Evolutionary conservation across 768 basidiomycete genomes (phyloP).

Genomic region (Tulasnella sp.): DNA sequence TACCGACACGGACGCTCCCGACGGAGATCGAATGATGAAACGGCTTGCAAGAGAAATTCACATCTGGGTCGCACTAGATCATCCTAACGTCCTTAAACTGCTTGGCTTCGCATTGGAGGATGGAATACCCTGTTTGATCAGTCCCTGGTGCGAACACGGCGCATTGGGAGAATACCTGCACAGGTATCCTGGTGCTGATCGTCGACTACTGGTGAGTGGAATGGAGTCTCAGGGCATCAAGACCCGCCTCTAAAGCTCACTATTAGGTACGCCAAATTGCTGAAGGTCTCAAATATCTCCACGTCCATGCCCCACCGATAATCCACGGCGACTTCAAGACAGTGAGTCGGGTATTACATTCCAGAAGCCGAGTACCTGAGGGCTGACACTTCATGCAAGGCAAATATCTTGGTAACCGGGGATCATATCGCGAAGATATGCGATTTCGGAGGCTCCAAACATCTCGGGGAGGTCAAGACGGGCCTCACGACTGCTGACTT

Average conservation of each 20-base stretch:
- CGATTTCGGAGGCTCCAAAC: background rate
- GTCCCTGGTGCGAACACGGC: constrained; percentile 61
- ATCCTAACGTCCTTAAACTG: background rate
- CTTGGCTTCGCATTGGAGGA: background rate
- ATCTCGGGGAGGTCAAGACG: background rate
- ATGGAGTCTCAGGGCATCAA: background rate
- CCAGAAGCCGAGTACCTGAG: background rate
- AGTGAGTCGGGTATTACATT: constrained; percentile 13
- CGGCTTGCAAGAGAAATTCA: background rate
- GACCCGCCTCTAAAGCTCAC: background rate
- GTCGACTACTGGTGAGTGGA: constrained; percentile 48
- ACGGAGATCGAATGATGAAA: background rate
- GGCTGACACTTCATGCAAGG: background rate
- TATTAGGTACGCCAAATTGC: constrained; percentile 28
- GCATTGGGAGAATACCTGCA: constrained; percentile 55
- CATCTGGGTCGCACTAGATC: background rate
- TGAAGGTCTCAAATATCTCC: constrained; percentile 35
- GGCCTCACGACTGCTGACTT: background rate
- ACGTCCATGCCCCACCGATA: constrained; percentile 27
- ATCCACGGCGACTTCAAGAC: constrained; percentile 37
- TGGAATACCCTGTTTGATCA: constrained; percentile 52
- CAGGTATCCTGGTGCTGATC: constrained; percentile 49
- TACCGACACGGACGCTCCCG: too few species aligned
- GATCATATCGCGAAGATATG: background rate
- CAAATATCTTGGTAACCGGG: background rate